These are phyloP conservation scores for Tulasnella sp. DNA, from an alignment of 768 basidiomycete species.

Conservation along the genomic window DNA sequence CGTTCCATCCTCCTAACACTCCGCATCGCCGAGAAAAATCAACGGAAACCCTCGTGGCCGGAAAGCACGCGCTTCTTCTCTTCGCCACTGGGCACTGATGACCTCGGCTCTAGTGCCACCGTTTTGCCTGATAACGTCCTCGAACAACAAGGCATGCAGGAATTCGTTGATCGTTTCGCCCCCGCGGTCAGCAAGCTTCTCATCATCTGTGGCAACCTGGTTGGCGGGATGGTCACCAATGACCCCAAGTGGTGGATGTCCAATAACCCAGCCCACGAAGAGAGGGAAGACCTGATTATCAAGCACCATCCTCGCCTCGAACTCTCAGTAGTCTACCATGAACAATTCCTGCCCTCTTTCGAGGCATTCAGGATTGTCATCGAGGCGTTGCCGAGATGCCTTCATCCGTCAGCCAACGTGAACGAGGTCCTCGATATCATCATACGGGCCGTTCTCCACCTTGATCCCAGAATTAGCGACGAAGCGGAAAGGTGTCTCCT, in stretches of 20 bases:
- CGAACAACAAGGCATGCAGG: conserved; percentile 54
- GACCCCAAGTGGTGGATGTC: conserved; percentile 32
- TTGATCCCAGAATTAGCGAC: conserved; percentile 65
- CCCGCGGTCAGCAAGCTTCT: conserved; percentile 47
- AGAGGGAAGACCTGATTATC: conserved; percentile 53
- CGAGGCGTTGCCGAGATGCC: conserved; percentile 73
- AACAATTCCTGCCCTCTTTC: conserved; percentile 47
- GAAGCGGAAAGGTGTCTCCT: conserved; percentile 55
- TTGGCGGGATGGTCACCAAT: conserved; percentile 69
- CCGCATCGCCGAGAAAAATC: conserved; percentile 59
- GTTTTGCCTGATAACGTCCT: conserved; percentile 43
- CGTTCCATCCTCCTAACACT: conserved; percentile 69
- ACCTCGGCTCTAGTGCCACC: conserved; percentile 50
- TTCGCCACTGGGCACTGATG: conserved; percentile 33
- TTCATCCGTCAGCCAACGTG: conserved; percentile 43
- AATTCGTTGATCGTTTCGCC: conserved; percentile 57
- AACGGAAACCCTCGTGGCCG: conserved; percentile 65
- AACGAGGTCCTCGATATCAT: conserved; percentile 65
- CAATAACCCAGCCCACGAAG: conserved; percentile 50
- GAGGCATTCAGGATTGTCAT: conserved; percentile 64
- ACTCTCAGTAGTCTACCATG: conserved; percentile 53
- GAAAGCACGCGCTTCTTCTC: conserved; percentile 56
- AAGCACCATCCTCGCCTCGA: conserved; percentile 51
- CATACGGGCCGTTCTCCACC: conserved; percentile 69
- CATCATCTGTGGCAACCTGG: conserved; percentile 44